Conservation (phyloP, 2,329 filamentous ascomycete species). For the Calonectria fujianensis region DNA sequence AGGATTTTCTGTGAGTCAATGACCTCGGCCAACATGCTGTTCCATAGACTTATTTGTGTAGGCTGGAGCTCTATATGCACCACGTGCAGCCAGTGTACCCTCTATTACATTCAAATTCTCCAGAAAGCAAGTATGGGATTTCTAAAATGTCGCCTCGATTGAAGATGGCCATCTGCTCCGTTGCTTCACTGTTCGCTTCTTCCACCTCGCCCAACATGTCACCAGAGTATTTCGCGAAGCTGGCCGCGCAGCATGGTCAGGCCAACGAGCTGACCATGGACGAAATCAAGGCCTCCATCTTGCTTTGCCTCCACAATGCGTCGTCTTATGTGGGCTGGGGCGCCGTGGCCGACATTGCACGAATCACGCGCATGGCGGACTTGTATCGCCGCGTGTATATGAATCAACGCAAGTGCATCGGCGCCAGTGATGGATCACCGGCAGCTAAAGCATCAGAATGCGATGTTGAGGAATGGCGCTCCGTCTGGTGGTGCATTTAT, state of each 20-base stretch:
- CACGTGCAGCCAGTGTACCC: constrained; percentile 10
- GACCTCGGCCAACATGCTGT: background rate
- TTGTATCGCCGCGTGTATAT: background rate
- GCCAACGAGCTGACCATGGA: background rate
- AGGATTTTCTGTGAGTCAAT: constrained; percentile 1
- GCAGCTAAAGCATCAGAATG: background rate
- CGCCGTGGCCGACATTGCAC: background rate
- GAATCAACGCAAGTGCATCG: background rate
- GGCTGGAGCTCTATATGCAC: background rate
- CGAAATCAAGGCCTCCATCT: constrained; percentile 2
- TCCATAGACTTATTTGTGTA: background rate
- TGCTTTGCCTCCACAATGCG: background rate
- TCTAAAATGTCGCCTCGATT: constrained; percentile 11
- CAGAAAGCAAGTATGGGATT: background rate
- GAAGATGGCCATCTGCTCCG: constrained; percentile 2
- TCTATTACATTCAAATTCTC: background rate
- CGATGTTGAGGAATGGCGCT: constrained; percentile 2
- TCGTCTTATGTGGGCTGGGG: background rate
- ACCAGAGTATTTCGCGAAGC: background rate
- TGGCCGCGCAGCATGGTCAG: background rate
- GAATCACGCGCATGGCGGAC: background rate
- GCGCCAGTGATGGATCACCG: too few relatives aligned
- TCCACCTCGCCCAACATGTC: background rate
- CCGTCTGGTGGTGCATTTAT: constrained; percentile 10
- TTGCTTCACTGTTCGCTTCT: background rate